These are phyloP conservation scores for Beauveria sp. DNA, from an alignment of 2,329 filamentous ascomycete genomes.

Conservation along the genomic window DNA sequence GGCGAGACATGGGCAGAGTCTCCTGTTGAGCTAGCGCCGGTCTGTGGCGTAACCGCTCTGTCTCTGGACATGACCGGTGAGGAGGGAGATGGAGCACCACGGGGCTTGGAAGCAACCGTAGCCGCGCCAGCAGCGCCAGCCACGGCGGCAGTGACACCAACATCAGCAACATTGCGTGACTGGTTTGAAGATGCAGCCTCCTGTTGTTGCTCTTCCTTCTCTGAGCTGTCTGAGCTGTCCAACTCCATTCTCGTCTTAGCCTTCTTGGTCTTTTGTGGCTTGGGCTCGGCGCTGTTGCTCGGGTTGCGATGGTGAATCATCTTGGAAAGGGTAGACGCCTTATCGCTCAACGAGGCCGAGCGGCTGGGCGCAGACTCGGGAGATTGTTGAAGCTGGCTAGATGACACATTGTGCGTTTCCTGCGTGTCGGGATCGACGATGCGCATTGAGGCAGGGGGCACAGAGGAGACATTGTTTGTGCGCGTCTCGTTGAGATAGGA, in stretches of 20 bases:
- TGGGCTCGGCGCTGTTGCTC: slow-evolving; percentile 37
- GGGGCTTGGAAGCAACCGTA: neutral
- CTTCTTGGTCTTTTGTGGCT: slow-evolving; percentile 40
- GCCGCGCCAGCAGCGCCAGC: neutral
- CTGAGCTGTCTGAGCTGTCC: slow-evolving; percentile 61
- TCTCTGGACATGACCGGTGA: slow-evolving; percentile 17
- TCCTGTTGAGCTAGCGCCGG: slow-evolving; percentile 28
- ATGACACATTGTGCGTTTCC: slow-evolving; percentile 31
- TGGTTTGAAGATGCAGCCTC: slow-evolving; percentile 10
- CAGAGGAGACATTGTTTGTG: slow-evolving; percentile 46
- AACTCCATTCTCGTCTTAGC: slow-evolving; percentile 58
- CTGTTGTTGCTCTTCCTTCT: slow-evolving; percentile 15
- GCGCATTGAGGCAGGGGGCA: slow-evolving; percentile 50
- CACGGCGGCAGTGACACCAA: slow-evolving; percentile 22
- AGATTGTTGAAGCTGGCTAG: slow-evolving; percentile 21
- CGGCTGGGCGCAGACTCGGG: slow-evolving; percentile 23
- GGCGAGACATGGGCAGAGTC: slow-evolving; percentile 47
- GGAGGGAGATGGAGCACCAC: neutral
- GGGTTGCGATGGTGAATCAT: slow-evolving; percentile 27
- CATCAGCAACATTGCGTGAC: slow-evolving; percentile 20
- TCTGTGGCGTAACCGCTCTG: slow-evolving; percentile 20
- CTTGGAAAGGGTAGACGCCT: slow-evolving; percentile 29
- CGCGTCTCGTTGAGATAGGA: slow-evolving; percentile 36
- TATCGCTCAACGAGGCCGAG: slow-evolving; percentile 23
- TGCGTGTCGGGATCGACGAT: slow-evolving; percentile 48